A percentile compares a stretch with the other conserved stretches of the same genome.
Conservation (phyloP, 2,329 filamentous ascomycete species). For the Amphichorda felina region DNA sequence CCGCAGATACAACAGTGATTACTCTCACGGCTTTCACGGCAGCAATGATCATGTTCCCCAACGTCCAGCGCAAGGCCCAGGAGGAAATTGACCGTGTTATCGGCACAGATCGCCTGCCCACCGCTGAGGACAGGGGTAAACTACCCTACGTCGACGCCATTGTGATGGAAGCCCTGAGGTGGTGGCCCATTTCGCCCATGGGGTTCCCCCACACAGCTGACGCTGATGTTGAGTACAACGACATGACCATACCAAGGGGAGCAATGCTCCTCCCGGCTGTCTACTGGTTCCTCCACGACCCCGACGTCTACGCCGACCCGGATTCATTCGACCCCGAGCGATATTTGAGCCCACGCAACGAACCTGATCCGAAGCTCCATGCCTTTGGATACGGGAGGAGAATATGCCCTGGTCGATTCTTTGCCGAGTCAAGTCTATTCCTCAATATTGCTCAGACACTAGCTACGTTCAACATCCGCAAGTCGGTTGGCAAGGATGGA, state of each 20-base stretch:
- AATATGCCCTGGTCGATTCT: slow-evolving; percentile 15
- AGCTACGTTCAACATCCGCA: slow-evolving; percentile 28
- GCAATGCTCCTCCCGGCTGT: slow-evolving; percentile 27
- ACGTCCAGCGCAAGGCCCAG: slow-evolving; percentile 25
- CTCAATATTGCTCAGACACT: slow-evolving; percentile 25
- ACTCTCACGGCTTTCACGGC: slow-evolving; percentile 26
- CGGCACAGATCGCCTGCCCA: slow-evolving; percentile 26
- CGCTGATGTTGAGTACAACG: slow-evolving; percentile 22
- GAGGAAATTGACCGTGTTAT: slow-evolving; percentile 23
- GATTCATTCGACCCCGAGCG: slow-evolving; percentile 15
- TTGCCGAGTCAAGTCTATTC: slow-evolving; percentile 14
- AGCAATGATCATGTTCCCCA: slow-evolving; percentile 28
- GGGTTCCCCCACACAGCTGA: slow-evolving; percentile 23
- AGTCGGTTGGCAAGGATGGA: slow-evolving; percentile 2
- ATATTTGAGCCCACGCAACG: slow-evolving; percentile 11
- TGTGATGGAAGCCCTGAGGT: slow-evolving; percentile 34
- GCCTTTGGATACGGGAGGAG: slow-evolving; percentile 18
- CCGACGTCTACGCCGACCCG: slow-evolving; percentile 31
- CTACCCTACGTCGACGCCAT: slow-evolving; percentile 31
- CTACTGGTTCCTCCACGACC: slow-evolving; percentile 14
- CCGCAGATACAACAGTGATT: slow-evolving; percentile 1
- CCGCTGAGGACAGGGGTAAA: slow-evolving; percentile 23
- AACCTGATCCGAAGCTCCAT: slow-evolving; percentile 12
- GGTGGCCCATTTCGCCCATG: slow-evolving; percentile 27
- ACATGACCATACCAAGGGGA: slow-evolving; percentile 28